Evolutionary conservation across 2,329 filamentous ascomycete genomes (phyloP), one percentile per base, ranked within the genome.

Genomic region (Botryotinia narcissicola): DNA sequence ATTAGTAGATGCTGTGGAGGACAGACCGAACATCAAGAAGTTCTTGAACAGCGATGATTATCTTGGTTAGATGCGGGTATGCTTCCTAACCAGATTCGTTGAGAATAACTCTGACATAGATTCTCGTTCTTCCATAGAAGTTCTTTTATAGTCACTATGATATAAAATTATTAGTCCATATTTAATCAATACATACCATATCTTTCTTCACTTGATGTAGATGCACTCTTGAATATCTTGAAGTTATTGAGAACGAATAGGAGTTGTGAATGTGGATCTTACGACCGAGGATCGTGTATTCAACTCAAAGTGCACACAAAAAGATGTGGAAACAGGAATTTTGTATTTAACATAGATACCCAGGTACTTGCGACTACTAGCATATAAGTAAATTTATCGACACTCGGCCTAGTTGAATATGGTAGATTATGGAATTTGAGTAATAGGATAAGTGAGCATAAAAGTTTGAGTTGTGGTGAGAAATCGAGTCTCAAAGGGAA

Each of bases 1-100:
- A 71, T 72, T 80, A 72, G 77, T 78, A 32, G 79, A 81, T 77
- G 80, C 76, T 10, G 75, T 78, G 40, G 51, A 79, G 74, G 71
- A 37, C 22, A 75, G 79, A 72, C 74, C 73, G n/a, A 80, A 79
- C 63, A 74, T 81, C 42, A 79, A 77, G 75, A 75, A 74, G 42
- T 80, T 81, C 42, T 77, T 79, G 72, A 69, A 74, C 25, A 80
- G 78, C 72, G 77, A 80, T 32, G 72, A 75, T 22, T 80, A 80
- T 68, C 73, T 78, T 44, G 78, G 77, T 22, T 76, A 71, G 37
- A 64, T 60, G 1, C 51, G 14, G 7, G 29, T 29, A 57, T 57
- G 6, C 51, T 57, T 18, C 14, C 51, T 57, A 18, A 14, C 14
- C 4, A n/a, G 25, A 54, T 54, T 18, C 12, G 16, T 29, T 18